Evolutionary conservation across 305 asterid species (phyloP).

Genomic region (Solanum aculeatissimum): DNA sequence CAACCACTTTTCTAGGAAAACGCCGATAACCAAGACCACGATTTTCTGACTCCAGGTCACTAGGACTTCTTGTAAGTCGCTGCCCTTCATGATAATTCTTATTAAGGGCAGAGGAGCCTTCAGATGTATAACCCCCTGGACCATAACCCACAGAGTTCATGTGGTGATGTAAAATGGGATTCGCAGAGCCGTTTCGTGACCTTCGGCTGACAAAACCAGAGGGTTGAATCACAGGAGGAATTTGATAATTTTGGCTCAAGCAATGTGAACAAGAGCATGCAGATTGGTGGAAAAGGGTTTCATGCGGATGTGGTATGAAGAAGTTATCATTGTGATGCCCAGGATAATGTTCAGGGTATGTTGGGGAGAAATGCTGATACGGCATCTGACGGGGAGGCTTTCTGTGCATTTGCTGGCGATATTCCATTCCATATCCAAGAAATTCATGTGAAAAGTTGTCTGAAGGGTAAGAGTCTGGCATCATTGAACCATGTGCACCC

Average conservation of each 20-base stretch:
- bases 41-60: conserved; percentile 37
- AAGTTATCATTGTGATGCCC: conserved; percentile 38
- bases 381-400: conserved; percentile 36
- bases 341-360: conserved; percentile 33
- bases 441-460: conserved; percentile 33
- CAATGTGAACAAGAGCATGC: conserved; percentile 79
- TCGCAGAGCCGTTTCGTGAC: conserved; percentile 29
- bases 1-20: conserved; percentile 31
- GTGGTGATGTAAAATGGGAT: conserved; percentile 22
- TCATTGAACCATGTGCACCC: conserved; percentile 27
- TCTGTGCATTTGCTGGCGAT: conserved; percentile 35
- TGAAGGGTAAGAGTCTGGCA: conserved; percentile 36
- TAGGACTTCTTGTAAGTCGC: conserved; percentile 32
- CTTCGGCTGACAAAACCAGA: conserved; percentile 24
- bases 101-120: conserved; percentile 19
- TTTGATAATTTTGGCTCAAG: conserved; percentile 37
- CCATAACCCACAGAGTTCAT: conserved; percentile 22
- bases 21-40: conserved; percentile 37
- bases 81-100: conserved; percentile 24
- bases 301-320: conserved; percentile 49
- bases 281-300: conserved; percentile 59
- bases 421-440: conserved; percentile 25
- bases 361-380: conserved; percentile 30
- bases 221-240: conserved; percentile 39
- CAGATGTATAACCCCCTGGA: conserved; percentile 24